Base-by-base conservation (phyloP, 768 basidiomycete species). In the Crucibulum laeve region DNA sequence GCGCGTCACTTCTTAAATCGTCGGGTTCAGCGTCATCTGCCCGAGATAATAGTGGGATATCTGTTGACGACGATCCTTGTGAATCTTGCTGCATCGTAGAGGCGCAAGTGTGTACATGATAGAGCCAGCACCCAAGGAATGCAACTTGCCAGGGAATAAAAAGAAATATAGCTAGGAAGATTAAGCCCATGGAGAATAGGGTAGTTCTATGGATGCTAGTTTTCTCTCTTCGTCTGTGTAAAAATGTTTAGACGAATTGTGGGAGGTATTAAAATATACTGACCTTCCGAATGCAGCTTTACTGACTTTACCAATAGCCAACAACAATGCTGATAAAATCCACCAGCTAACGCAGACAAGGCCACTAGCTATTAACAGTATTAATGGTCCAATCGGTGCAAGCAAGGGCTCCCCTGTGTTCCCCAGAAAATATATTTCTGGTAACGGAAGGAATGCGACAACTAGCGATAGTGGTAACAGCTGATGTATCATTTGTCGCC, bases 101-200 rank as follows among this genome's bases (percentile, higher is more conserved):
- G 14, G 74, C 74, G 51, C 85, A 89, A 26, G 79, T 83, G 53
- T 77, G 67, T 35, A 90, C 64, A 47, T 91, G 90, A 40, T 87
- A 79, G n/a, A 83, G 47, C 82, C 89, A 90, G 51, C 82, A 82
- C 15, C 88, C 83, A 18, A 95, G 72, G 62, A 87, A 93, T 4
- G 87, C 91, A 7, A 94, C 87, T 62, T 96, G 93, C 80, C 90
- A 91, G 0, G 93, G 93, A n/a, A 94, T 70, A 41, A 92, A 65
- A 28, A 88, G 50, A 46, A 84, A 76, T 28, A 93, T 82, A n/a
- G 84, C 64, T 13, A 75, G 49, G 40, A 84, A 71, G 25, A 93
- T 73, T 15, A 84, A 38, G 5, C 57, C 50, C 59, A 91, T 76
- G 4, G 86, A 85, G 4, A 81, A 32, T 19, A 83, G 22, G 3